Evolutionary conservation across 768 basidiomycete genomes (phyloP).

Genomic region (Lentinula sp.): DNA sequence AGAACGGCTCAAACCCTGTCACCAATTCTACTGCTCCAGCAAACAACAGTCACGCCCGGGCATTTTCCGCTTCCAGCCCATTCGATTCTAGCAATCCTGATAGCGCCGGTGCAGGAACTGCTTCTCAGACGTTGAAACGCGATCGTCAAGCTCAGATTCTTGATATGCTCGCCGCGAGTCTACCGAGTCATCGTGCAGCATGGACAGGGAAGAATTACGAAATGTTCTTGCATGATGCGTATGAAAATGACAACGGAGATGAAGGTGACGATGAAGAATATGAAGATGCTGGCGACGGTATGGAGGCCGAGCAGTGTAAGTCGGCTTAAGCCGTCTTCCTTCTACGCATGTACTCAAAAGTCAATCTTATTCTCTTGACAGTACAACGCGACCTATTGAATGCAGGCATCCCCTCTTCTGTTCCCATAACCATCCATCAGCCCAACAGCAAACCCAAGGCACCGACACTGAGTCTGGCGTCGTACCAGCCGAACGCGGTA

Average conservation of each 20-base stretch:
- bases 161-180: constrained; percentile 42
- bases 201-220: constrained; percentile 54
- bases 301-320: neutral
- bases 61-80: neutral
- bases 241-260: constrained; percentile 27
- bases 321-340: neutral
- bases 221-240: constrained; percentile 24
- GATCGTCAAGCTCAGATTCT: constrained; percentile 30
- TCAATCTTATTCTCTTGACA: neutral
- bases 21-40: neutral
- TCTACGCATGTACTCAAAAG: neutral
- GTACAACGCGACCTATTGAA: neutral
- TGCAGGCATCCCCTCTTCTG: neutral
- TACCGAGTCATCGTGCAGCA: constrained; percentile 45
- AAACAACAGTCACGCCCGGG: neutral
- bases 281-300: constrained; percentile 3
- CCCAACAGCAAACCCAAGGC: neutral
- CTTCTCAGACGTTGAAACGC: neutral
- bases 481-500: constrained; percentile 1
- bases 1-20: neutral
- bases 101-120: neutral
- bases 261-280: constrained; percentile 40
- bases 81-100: neutral
- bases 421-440: neutral
- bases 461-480: constrained; percentile 1